These are phyloP conservation scores for Coemansia sp. DNA, from an alignment of 192 early-diverging fungal genomes.

Conservation along the genomic window DNA sequence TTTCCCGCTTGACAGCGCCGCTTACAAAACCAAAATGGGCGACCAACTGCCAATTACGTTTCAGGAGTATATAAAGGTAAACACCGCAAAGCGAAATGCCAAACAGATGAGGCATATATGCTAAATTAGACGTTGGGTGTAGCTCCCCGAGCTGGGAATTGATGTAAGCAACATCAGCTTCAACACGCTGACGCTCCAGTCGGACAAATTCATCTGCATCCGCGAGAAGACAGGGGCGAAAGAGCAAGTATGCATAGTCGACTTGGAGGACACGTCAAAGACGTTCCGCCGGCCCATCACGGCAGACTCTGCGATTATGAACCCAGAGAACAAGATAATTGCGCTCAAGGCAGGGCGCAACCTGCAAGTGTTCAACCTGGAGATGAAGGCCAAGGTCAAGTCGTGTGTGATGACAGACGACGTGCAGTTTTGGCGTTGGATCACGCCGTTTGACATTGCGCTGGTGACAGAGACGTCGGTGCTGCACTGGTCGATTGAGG, in stretches of 20 bases:
- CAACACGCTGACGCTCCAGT: slow-evolving; percentile 96
- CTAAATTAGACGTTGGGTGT: slow-evolving; percentile 6
- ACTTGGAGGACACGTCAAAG: slow-evolving; percentile 82
- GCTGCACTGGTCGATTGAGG: slow-evolving; percentile 98
- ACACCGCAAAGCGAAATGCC: not conserved
- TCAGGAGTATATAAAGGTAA: slow-evolving; percentile 96
- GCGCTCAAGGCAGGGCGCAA: slow-evolving; percentile 92
- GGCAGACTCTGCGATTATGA: slow-evolving; percentile 98
- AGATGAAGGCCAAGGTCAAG: slow-evolving; percentile 94
- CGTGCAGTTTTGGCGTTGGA: slow-evolving; percentile 96
- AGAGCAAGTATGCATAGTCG: slow-evolving; percentile 93
- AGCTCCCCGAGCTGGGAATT: slow-evolving; percentile 90
- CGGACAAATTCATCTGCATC: slow-evolving; percentile 96
- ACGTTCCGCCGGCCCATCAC: slow-evolving; percentile 89
- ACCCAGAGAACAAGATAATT: slow-evolving; percentile 89
- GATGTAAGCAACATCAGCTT: slow-evolving; percentile 93
- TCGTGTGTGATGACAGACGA: slow-evolving; percentile 86
- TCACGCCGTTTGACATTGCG: slow-evolving; percentile 78
- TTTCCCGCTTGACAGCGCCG: slow-evolving; percentile 18
- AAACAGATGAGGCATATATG: slow-evolving; percentile 7
- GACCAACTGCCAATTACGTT: slow-evolving; percentile 89
- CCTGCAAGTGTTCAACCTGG: slow-evolving; percentile 97
- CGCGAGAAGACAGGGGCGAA: slow-evolving; percentile 84
- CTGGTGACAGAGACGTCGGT: slow-evolving; percentile 86
- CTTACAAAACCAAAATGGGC: slow-evolving; percentile 56